Conservation (phyloP, 257 asterid genomes). For the Lavandula angustifolia region DNA sequence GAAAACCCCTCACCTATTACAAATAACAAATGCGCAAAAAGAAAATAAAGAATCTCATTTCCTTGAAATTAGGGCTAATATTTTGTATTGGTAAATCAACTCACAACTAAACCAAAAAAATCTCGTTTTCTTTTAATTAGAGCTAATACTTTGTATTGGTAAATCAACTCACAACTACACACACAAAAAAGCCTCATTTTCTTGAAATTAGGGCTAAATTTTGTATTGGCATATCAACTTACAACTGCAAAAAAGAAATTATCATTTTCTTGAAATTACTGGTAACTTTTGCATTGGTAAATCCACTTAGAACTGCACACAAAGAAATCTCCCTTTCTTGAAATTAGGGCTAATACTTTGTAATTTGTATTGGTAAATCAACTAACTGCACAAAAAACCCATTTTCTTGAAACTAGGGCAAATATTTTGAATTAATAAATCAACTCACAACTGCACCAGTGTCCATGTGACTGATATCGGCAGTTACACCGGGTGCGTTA, state of each 20-base stretch:
- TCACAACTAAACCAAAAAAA: neutral
- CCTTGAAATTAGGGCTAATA: neutral
- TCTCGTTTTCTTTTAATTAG: too few relatives aligned
- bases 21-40: neutral
- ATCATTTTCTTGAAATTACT: too few relatives aligned
- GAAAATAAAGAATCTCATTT: neutral
- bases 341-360: too few relatives aligned
- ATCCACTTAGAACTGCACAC: too few relatives aligned
- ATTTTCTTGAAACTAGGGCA: too few relatives aligned
- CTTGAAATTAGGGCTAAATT: too few relatives aligned
- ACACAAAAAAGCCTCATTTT: too few relatives aligned
- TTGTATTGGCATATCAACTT: neutral
- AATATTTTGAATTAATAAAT: neutral
- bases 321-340: too few relatives aligned
- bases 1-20: conserved; percentile 77
- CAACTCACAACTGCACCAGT: conserved; percentile 84
- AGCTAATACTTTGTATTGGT: too few relatives aligned
- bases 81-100: neutral
- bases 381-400: neutral
- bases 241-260: neutral
- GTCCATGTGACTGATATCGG: conserved; percentile 96
- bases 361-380: too few relatives aligned
- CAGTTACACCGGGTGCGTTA: conserved; percentile 93
- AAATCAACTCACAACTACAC: too few relatives aligned
- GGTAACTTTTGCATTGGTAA: too few relatives aligned